phyloP scores from a whole-genome alignment of 2,329 filamentous ascomycete species.

The Neonectria faginata region DNA sequence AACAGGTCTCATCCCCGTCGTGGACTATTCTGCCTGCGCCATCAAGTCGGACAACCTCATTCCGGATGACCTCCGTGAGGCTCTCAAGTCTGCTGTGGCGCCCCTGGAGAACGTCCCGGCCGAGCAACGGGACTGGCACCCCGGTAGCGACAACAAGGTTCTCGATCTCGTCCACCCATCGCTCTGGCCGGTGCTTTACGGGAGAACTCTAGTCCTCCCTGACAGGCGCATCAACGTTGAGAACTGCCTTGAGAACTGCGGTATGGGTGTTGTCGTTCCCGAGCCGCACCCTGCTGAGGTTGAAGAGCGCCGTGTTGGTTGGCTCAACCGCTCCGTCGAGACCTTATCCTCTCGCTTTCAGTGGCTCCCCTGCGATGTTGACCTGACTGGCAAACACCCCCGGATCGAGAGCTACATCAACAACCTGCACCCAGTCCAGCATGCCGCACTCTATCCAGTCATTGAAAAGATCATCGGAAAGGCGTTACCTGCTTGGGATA shows the following conservation, averaged over 20 bases:
- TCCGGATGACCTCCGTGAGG: constrained; percentile 42
- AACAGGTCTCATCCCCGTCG: constrained; percentile 49
- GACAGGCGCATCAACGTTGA: constrained; percentile 51
- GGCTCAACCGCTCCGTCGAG: neutral
- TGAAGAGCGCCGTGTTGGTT: constrained; percentile 24
- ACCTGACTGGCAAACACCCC: constrained; percentile 51
- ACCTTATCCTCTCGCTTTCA: constrained; percentile 49
- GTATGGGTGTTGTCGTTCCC: constrained; percentile 38
- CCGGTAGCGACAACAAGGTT: constrained; percentile 66
- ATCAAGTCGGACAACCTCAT: constrained; percentile 53
- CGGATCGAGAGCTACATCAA: constrained; percentile 65
- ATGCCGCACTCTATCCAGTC: constrained; percentile 54
- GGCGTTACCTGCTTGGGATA: constrained; percentile 60
- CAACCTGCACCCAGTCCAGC: constrained; percentile 60
- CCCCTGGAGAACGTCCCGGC: constrained; percentile 64
- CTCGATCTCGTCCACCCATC: constrained; percentile 74
- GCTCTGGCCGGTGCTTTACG: constrained; percentile 70
- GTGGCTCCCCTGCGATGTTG: constrained; percentile 64
- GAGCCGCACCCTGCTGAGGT: constrained; percentile 3
- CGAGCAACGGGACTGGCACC: constrained; percentile 69
- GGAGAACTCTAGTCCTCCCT: constrained; percentile 53
- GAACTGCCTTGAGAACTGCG: constrained; percentile 51
- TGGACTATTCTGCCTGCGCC: constrained; percentile 49
- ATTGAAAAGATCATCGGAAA: constrained; percentile 57
- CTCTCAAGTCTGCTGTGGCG: constrained; percentile 57